Conservation (phyloP, 805 yeast species). For the Cyberlindnera maritima region DNA sequence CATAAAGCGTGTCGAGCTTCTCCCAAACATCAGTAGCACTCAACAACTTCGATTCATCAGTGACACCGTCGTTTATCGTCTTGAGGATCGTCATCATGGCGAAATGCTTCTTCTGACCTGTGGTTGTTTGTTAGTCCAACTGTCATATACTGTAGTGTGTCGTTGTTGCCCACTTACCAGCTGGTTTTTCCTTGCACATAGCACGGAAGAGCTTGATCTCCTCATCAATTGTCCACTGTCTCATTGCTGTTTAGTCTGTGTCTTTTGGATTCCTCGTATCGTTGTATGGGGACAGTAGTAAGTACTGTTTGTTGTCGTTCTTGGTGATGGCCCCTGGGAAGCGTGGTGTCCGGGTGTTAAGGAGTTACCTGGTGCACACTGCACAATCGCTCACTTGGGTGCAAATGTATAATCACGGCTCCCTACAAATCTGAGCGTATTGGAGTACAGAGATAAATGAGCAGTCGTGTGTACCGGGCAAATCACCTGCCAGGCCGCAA, state of each 20-base stretch:
- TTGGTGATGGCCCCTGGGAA: no score
- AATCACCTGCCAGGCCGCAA: no score
- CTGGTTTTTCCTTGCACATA: conserved; percentile 65
- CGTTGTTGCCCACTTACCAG: conserved; percentile 37
- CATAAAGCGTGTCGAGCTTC: conserved; percentile 50
- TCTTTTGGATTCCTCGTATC: no score
- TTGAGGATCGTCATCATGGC: conserved; percentile 34
- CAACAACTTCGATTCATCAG: conserved; percentile 31
- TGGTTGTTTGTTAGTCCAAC: conserved; percentile 1
- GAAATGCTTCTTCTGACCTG: conserved; percentile 29
- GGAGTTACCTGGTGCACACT: no score
- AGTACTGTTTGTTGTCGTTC: no score
- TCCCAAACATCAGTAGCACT: conserved; percentile 55
- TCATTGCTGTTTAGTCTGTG: conserved; percentile 9
- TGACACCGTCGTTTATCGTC: conserved; percentile 13
- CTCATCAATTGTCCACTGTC: conserved; percentile 56
- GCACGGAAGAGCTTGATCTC: conserved; percentile 61
- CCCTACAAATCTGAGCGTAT: no score
- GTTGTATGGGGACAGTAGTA: no score
- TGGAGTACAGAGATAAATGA: no score
- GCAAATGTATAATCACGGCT: no score
- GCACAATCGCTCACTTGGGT: no score
- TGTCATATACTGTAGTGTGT: neutral
- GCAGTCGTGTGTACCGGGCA: no score
- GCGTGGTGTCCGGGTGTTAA: no score